These are phyloP conservation scores for Giardia muris DNA, from an alignment of 208 protist genomes.

Conservation along the genomic window DNA sequence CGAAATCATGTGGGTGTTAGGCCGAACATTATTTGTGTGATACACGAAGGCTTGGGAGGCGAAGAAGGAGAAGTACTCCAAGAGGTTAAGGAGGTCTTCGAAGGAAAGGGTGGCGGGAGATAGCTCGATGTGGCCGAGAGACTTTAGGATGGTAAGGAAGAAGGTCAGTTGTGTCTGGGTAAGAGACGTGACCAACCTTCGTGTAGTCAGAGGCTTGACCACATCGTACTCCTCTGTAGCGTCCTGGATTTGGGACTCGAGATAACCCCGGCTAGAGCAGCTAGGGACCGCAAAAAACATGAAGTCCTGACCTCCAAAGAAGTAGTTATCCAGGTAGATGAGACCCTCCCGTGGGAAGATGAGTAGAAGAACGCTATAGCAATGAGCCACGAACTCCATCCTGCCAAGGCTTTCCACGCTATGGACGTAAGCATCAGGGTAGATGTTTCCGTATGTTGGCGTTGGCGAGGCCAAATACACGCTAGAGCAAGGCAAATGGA, in stretches of 20 bases:
- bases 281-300: not conserved
- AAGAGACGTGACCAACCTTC: not conserved
- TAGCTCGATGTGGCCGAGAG: not conserved
- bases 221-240: not conserved
- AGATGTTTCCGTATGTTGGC: not conserved
- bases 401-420: not conserved
- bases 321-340: not conserved
- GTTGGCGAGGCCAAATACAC: not conserved
- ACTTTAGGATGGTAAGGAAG: not conserved
- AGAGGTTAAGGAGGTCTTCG: not conserved
- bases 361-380: not conserved
- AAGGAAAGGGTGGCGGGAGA: not conserved
- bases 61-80: not conserved
- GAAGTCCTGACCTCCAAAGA: not conserved
- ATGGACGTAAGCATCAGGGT: not conserved
- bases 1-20: not conserved
- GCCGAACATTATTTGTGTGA: not conserved
- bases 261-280: not conserved
- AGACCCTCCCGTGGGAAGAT: not conserved
- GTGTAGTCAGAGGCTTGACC: constrained; percentile 10
- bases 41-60: not conserved
- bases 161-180: not conserved
- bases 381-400: not conserved
- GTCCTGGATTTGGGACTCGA: not conserved
- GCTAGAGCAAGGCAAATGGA: not conserved